Conservation (phyloP, 1,139 yeast genomes). For the Saccharomycopsis hybrid region DNA sequence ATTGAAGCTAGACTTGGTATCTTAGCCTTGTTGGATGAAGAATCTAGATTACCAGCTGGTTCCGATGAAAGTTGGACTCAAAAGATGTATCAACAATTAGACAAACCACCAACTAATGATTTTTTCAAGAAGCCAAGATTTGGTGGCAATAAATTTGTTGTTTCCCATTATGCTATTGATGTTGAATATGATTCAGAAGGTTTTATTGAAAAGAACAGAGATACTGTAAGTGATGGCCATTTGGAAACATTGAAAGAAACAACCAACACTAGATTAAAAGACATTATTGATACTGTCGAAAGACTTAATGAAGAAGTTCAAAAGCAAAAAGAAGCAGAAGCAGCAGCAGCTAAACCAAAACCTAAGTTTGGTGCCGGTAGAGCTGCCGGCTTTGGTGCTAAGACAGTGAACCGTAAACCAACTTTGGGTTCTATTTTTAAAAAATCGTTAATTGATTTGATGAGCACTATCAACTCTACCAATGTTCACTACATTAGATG, state of each 20-base stretch:
- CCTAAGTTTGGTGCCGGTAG: slow-evolving; percentile 31
- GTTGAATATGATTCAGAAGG: slow-evolving; percentile 92
- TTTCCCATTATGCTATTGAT: slow-evolving; percentile 90
- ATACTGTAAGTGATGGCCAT: slow-evolving; percentile 95
- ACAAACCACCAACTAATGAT: slow-evolving; percentile 67
- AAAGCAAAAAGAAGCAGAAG: slow-evolving; percentile 38
- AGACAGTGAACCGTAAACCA: slow-evolving; percentile 67
- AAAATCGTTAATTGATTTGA: slow-evolving; percentile 82
- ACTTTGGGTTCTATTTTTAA: slow-evolving; percentile 94
- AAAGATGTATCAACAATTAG: slow-evolving; percentile 81
- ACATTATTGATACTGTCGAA: slow-evolving; percentile 61
- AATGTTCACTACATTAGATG: slow-evolving; percentile 96
- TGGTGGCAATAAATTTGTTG: slow-evolving; percentile 86
- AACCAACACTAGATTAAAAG: slow-evolving; percentile 55
- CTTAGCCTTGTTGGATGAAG: slow-evolving; percentile 85
- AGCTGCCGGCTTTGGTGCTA: slow-evolving; percentile 22
- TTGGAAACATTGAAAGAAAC: slow-evolving; percentile 74
- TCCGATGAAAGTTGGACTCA: slow-evolving; percentile 89
- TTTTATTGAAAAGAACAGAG: slow-evolving; percentile 93
- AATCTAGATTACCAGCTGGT: slow-evolving; percentile 91
- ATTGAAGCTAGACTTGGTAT: slow-evolving; percentile 90
- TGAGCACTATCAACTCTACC: slow-evolving; percentile 88
- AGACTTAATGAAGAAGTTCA: slow-evolving; percentile 51
- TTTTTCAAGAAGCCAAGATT: slow-evolving; percentile 92
- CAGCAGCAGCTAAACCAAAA: slow-evolving; percentile 30